Base-by-base conservation (phyloP, 2,329 filamentous ascomycete genomes). In the Pleurostoma richardsiae region DNA sequence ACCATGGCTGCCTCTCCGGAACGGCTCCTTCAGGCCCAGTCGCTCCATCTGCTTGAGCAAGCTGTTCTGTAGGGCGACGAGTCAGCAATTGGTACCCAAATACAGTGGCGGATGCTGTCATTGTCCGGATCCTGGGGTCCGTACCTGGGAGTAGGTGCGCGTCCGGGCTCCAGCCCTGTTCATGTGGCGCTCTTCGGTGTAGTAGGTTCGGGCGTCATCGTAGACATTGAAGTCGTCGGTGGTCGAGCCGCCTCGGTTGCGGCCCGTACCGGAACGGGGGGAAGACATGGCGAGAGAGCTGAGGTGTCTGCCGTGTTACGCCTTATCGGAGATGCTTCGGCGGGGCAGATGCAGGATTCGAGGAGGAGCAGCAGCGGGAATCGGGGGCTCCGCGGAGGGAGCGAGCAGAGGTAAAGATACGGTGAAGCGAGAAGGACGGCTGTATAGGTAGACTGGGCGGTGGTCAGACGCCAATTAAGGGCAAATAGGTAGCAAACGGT, bases 1-100 rank as follows among this genome's bases (percentile, higher is more conserved):
- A 80, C 77, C 77, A 56, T 82, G 79, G 55, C 79, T 83, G 44
- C 78, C 78, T 57, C 79, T 70, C 49, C 79, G 70, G 54, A 79
- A 79, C 7, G 77, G 78, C 57, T 78, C 75, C 49, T 72, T 71
- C 28, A 76, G 57, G 11, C 70, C 74, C 52, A 78, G 56, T 46
- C 73, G 68, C 52, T 77, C 75, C 55, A 79, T 70, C 51, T 80
- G 77, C 55, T 71, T 73, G 57, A 73, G 59, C 54, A 80, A 60
- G 53, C 73, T 71, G 59, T 79, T 80, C 76, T 82, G 47, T 40
- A 36, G 39, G 6, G 38, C 29, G 31, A 42, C 44, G 19, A 19
- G 52, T 72, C 49, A 71, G 63, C 45, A 47, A 52, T 45, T 41
- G 42, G 7, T n/a, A 29, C 19, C 33, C 30, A 10, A 33, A 29